Evolutionary conservation across 306 rosid species (phyloP), one percentile per base, ranked within the genome.

Genomic region (Aeschynomene evenia): DNA sequence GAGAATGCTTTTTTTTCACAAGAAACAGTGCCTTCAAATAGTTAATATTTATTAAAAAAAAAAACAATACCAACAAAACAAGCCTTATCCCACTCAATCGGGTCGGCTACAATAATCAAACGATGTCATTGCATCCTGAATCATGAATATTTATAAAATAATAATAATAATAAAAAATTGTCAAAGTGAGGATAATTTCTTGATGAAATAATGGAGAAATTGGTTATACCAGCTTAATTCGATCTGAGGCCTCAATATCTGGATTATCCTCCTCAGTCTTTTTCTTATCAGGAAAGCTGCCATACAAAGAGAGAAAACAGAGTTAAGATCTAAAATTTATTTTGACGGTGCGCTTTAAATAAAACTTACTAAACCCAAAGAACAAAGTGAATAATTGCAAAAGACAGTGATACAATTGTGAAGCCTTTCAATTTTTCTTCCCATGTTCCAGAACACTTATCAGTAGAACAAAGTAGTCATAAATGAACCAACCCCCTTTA

Each of bases 201-300:
- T 19, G 63, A 69, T 21, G 50, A 74, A 33, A 61, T 6, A 52
- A 31, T 13, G 55, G 28, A 72, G 77, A 22, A 63, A 57, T 15
- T 59, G 40, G 55, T 20, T 56, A 64, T 79, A 94, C 99, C 99
- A 81, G 86, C 68, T 89, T 87, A 36, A 69, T 74, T 70, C 73
- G 85, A 68, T 74, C 79, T 40, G 92, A 81, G 56, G 80, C 63
- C 56, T 87, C 86, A 66, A 75, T 55, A 64, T 77, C 76, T 71
- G 72, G 29, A 52, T 48, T 67, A 72, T 80, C 84, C 79, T 77
- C 80, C 74, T 70, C 80, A 0, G 54, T 36, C 58, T 52, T 64
- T 71, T 80, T 84, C 84, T 83, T 85, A 76, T 80, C 90, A 40
- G 94, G 92, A 83, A 87, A 84, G 81, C 97, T 86, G 89, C 18